These are phyloP conservation scores for Mycocentrospora acerina DNA, from an alignment of 2,329 filamentous ascomycete genomes.

Conservation along the genomic window DNA sequence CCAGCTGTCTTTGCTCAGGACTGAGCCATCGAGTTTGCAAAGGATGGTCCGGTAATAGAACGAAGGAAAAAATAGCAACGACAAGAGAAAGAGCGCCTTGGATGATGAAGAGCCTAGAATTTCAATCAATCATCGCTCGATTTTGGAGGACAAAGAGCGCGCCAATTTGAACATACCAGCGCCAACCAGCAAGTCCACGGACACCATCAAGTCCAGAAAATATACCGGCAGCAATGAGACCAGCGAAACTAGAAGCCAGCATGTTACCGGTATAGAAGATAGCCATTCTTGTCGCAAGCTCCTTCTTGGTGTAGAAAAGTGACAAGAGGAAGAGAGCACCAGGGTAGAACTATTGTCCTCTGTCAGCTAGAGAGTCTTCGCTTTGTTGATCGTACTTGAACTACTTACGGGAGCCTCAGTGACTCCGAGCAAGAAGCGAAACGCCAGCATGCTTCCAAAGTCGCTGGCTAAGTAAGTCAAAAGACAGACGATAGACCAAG, in stretches of 20 bases:
- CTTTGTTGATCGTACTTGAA: too few relatives aligned
- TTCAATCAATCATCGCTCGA: neutral
- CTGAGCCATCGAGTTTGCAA: conserved; percentile 47
- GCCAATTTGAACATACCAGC: conserved; percentile 15
- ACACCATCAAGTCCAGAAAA: too few relatives aligned
- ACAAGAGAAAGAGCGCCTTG: conserved; percentile 9
- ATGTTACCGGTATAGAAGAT: conserved; percentile 42
- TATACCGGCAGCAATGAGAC: conserved; percentile 42
- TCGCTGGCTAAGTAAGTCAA: conserved; percentile 27
- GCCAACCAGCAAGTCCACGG: conserved; percentile 34
- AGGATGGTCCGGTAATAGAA: conserved; percentile 22
- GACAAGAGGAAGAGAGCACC: conserved; percentile 62
- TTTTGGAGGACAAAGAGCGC: too few relatives aligned
- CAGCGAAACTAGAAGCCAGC: conserved; percentile 43
- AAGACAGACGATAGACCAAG: neutral
- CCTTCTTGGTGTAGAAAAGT: conserved; percentile 64
- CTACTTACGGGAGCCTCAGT: conserved; percentile 34
- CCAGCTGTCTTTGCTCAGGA: conserved; percentile 44
- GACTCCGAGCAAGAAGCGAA: conserved; percentile 30
- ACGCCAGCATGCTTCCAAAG: conserved; percentile 28
- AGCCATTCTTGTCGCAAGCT: conserved; percentile 33
- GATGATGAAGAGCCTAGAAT: conserved; percentile 29
- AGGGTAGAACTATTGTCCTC: conserved; percentile 61
- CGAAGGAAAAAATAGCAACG: conserved; percentile 20
- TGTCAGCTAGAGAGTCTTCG: too few relatives aligned